Conservation (phyloP, 2,329 filamentous ascomycete species). For the Diaporthe batatas region DNA sequence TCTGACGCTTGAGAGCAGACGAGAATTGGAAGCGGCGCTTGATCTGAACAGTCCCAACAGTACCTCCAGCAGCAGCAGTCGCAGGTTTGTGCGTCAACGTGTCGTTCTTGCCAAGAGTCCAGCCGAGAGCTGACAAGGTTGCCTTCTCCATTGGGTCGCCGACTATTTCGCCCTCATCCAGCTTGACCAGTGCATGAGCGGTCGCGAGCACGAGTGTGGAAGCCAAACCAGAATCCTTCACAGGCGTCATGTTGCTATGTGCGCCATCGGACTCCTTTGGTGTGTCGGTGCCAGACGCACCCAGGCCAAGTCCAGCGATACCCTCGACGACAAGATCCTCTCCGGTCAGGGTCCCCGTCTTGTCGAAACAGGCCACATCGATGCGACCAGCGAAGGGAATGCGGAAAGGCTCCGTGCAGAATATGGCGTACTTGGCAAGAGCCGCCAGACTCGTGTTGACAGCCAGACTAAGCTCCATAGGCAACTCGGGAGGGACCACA, state of each 20-base stretch:
- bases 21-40: slow-evolving; percentile 99
- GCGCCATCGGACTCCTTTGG: slow-evolving; percentile 82
- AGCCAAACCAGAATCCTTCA: slow-evolving; percentile 78
- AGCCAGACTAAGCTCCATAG: slow-evolving; percentile 97
- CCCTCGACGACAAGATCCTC: slow-evolving; percentile 98
- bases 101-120: slow-evolving; percentile 92
- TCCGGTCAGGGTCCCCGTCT: slow-evolving; percentile 96
- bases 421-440: slow-evolving; percentile 94
- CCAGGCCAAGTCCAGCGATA: slow-evolving; percentile 88
- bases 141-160: slow-evolving; percentile 99
- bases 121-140: slow-evolving; percentile 88
- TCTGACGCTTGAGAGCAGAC: slow-evolving; percentile 94
- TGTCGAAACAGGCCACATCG: slow-evolving; percentile 98
- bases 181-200: slow-evolving; percentile 93
- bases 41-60: slow-evolving; percentile 86
- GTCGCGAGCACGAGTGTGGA: slow-evolving; percentile 95
- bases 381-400: slow-evolving; percentile 97
- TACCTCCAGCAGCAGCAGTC: slow-evolving; percentile 60
- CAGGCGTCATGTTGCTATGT: slow-evolving; percentile 81
- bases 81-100: slow-evolving; percentile 77
- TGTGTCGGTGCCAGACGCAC: slow-evolving; percentile 70
- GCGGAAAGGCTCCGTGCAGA: slow-evolving; percentile 98
- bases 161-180: slow-evolving; percentile 97
- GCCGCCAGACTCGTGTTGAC: slow-evolving; percentile 98
- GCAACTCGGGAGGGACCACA: slow-evolving; percentile 96